Percentiles rank a stretch among this genome's conserved stretches.
These are phyloP conservation scores for barley (Hordeum vulgare) DNA, from an alignment of 176 grass and related monocot species.

Conservation along the genomic window MorexV3_pseudomolecules_assembly NC_058520.1:506818234-506818733, in stretches of 20 bases:
- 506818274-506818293: constrained; percentile 90
- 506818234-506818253: constrained; percentile 82
- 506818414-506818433: constrained; percentile 62
- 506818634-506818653: constrained; percentile 67
- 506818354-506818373: constrained; percentile 87
- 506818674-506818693: constrained; percentile 43
- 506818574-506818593: constrained; percentile 80
- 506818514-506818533: constrained; percentile 60
- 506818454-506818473: constrained; percentile 55
- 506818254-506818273: constrained; percentile 87
- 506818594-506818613: constrained; percentile 69
- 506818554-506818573: constrained; percentile 73
- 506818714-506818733: constrained; percentile 24
- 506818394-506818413: constrained; percentile 70
- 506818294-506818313: constrained; percentile 74
- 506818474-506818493: constrained; percentile 58
- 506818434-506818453: constrained; percentile 74
- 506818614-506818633: constrained; percentile 43
- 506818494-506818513: constrained; percentile 51
- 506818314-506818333: constrained; percentile 69
- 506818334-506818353: constrained; percentile 53
- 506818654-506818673: constrained; percentile 63
- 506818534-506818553: constrained; percentile 66
- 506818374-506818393: constrained; percentile 71
- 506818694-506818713: constrained; percentile 27